Evolutionary conservation across 768 basidiomycete species (phyloP), one percentile per base, ranked within the genome.

Genomic region (Gloeostereum incarnatum): DNA sequence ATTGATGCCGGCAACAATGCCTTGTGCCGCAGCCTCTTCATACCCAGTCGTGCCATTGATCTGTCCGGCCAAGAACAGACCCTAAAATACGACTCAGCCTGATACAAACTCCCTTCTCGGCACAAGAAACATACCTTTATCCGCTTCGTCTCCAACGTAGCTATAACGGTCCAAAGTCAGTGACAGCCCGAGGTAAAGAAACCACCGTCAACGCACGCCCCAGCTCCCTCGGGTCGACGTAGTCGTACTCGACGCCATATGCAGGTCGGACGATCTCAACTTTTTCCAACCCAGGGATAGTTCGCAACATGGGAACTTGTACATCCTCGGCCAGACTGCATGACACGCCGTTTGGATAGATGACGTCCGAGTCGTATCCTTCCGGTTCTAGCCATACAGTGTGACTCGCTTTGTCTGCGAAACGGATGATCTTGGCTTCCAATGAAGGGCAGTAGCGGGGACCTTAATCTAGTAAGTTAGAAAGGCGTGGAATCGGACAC

Each of bases 31-130:
- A 1, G 91, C 91, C 60, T 94, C 91, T 54, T 94, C 91, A 53
- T 94, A 94, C 4, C 91, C 91, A 2, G 91, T 94, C 1, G 91
- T 94, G 8, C 84, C 84, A 47, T 92, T 93, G 49, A 93, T 93
- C 56, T 93, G 89, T 3, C 90, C 89, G 1, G 88, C 87, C 16
- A 93, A 73, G 58, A 84, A 93, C 2, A 93, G 68, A 1, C 89
- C 89, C 75, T 84, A 42, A 2, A 13, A 32, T 7, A 5, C 16
- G 18, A 23, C 2, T 10, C 16, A 7, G 13, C 19, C 14, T 16
- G 34, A 20, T 33, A 16, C 16, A 16, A 20, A 16, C 13, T n/a
- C 2, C 6, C 7, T 35, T 13, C 34, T 33, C 14, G 26, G 35
- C 17, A 17, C 1, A 22, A 2, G 11, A 4, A 1, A 38, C 44